A percentile compares a stretch with the other conserved stretches of the same genome.
phyloP scores from a whole-genome alignment of 169 alveolate species.

The Haemoproteus tartakovskyi region DNA sequence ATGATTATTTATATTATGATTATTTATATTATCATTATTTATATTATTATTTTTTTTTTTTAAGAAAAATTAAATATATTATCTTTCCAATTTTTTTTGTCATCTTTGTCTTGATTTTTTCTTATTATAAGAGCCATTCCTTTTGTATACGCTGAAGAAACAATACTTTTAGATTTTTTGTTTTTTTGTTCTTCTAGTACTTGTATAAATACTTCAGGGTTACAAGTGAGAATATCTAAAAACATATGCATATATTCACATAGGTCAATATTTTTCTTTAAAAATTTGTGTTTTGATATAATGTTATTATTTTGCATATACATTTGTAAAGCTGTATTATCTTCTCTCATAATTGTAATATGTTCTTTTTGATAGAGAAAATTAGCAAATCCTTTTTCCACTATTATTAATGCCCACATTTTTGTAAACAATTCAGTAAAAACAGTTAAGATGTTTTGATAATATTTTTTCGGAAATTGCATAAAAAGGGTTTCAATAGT shows the following conservation, averaged over 20 bases:
- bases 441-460: slow-evolving; percentile 27
- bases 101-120: slow-evolving; percentile 19
- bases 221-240: slow-evolving; percentile 13
- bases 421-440: slow-evolving; percentile 46
- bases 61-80: too few species aligned
- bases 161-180: slow-evolving; percentile 14
- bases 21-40: too few species aligned
- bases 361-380: slow-evolving; percentile 5
- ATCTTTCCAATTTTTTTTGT: slow-evolving; percentile 5
- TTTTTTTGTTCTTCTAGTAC: slow-evolving; percentile 4
- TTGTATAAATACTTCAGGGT: slow-evolving; percentile 18
- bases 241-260: slow-evolving; percentile 45
- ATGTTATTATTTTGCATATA: slow-evolving; percentile 24
- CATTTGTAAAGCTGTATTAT: slow-evolving; percentile 7
- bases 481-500: slow-evolving; percentile 36
- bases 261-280: slow-evolving; percentile 29
- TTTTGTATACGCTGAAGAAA: slow-evolving; percentile 37
- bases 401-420: slow-evolving; percentile 43
- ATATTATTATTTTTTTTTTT: too few species aligned
- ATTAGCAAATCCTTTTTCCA: slow-evolving; percentile 52
- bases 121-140: slow-evolving; percentile 57
- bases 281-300: slow-evolving; percentile 6
- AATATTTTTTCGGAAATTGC: slow-evolving; percentile 23
- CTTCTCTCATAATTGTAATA: slow-evolving; percentile 31
- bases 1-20: too few species aligned